phyloP scores from a whole-genome alignment of 1,139 yeast genomes.

The Suhomyces bolitotheri region DNA sequence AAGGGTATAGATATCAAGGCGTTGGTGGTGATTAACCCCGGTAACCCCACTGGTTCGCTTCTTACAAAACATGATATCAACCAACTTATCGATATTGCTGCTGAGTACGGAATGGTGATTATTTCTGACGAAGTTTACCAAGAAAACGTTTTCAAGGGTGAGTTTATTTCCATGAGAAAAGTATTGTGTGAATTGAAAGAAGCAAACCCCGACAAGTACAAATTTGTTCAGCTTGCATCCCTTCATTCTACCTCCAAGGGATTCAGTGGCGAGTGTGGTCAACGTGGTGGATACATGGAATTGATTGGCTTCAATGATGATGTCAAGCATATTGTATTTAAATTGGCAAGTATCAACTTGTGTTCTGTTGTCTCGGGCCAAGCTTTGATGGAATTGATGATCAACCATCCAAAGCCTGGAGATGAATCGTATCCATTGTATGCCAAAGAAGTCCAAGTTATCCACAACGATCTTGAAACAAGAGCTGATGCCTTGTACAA shows the following conservation, averaged over 20 bases:
- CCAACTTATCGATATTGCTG: constrained; percentile 74
- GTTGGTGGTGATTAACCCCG: constrained; percentile 92
- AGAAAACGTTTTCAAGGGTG: constrained; percentile 76
- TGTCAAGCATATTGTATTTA: constrained; percentile 68
- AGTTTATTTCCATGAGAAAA: constrained; percentile 66
- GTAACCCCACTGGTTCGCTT: constrained; percentile 95
- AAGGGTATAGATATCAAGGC: constrained; percentile 71
- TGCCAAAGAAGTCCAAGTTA: constrained; percentile 56
- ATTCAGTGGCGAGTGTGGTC: constrained; percentile 97
- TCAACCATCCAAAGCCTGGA: constrained; percentile 81
- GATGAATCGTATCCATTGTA: constrained; percentile 73
- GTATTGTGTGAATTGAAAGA: constrained; percentile 63
- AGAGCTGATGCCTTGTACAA: constrained; percentile 66
- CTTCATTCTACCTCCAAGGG: constrained; percentile 96
- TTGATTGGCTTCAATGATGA: constrained; percentile 74
- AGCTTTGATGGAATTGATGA: constrained; percentile 88
- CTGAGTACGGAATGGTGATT: constrained; percentile 77
- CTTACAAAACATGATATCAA: constrained; percentile 64
- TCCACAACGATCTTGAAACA: constrained; percentile 59
- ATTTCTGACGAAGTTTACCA: constrained; percentile 99
- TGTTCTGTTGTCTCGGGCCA: constrained; percentile 97
- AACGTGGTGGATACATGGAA: constrained; percentile 98
- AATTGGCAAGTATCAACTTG: constrained; percentile 83
- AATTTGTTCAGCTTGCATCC: constrained; percentile 84
- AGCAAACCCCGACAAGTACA: constrained; percentile 53